Evolutionary conservation across 306 rosid genomes (phyloP).

Genomic region (Lagenaria siceraria): DNA sequence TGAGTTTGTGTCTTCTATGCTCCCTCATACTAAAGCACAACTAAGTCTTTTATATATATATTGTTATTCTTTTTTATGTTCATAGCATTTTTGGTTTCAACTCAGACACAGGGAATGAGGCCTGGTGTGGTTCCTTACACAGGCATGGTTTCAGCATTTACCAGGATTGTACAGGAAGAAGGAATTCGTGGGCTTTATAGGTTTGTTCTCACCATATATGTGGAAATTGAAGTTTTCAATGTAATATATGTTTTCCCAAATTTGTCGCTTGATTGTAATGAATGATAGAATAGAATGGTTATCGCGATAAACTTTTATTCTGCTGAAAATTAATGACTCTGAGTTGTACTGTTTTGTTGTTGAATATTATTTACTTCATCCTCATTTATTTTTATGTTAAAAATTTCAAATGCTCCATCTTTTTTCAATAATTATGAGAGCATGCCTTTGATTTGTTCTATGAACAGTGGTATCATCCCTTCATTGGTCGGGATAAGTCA

Average conservation of each 20-base stretch:
- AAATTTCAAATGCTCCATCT: slow-evolving; percentile 1
- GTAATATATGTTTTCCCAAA: neutral
- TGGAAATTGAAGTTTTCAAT: neutral
- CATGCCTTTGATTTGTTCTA: neutral
- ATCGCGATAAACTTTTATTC: neutral
- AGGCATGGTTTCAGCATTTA: slow-evolving; percentile 70
- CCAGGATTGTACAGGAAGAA: slow-evolving; percentile 75
- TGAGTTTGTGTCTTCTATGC: neutral
- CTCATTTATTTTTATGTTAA: neutral
- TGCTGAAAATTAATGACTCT: neutral
- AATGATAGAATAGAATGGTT: neutral
- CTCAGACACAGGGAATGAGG: slow-evolving; percentile 94
- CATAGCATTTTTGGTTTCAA: slow-evolving; percentile 14
- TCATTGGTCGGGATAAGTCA: slow-evolving; percentile 91
- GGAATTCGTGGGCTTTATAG: slow-evolving; percentile 87
- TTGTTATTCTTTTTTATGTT: neutral
- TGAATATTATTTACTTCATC: neutral
- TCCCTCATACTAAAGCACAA: neutral
- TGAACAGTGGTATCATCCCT: slow-evolving; percentile 79
- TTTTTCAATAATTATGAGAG: neutral
- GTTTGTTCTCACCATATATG: slow-evolving; percentile 23
- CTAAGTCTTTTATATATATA: neutral
- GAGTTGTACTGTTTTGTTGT: neutral
- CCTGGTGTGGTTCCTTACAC: slow-evolving; percentile 74
- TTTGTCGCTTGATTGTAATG: neutral